Evolutionary conservation across 805 yeast genomes (phyloP), one percentile per base, ranked within the genome.

Genomic region (Suhomyces xylopsoci): DNA sequence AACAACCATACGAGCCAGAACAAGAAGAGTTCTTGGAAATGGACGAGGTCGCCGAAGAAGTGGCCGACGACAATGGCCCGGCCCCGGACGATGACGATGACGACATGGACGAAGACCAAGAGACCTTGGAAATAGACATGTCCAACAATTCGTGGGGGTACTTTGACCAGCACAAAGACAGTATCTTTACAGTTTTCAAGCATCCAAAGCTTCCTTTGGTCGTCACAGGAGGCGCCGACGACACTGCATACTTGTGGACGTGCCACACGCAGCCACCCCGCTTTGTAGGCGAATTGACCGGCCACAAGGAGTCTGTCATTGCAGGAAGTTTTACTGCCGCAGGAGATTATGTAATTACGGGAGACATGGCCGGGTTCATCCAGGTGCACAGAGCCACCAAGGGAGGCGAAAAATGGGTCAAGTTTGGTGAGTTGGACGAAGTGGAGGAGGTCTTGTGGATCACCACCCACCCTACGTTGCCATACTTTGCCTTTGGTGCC

Each of bases 151-250:
- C 98, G 7, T 81, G 86, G 73, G 77, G 90, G 0, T 94, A 90
- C 69, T 94, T 94, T 67, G 99, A 94, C 66, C 79, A 81, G 59
- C 99, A 94, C 66, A 78, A 81, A 51, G 99, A 94, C 69, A 90
- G 97, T 2, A 81, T 93, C 3, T 93, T 88, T 70, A 78, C 88
- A 12, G 78, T 94, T n/a, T 82, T 88, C 48, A 74, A 84, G 6
- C 97, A 94, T 67, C 97, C 97, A 40, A 78, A 78, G 6, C 76
- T 91, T 54, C 97, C 97, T 15, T 69, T 87, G 67, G 94, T 89
- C 7, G 87, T 85, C n/a, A 81, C 93, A 20, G 99, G 99, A 28
- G 98, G 97, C 42, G 98, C 96, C 54, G 99, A 94, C 68, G 85
- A 93, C 67, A 76, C 82, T 24, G 97, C 92, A 1, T 89, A 83